These are phyloP conservation scores for Epichloe uncinata DNA, from an alignment of 2,329 filamentous ascomycete genomes.

Conservation along the genomic window DNA sequence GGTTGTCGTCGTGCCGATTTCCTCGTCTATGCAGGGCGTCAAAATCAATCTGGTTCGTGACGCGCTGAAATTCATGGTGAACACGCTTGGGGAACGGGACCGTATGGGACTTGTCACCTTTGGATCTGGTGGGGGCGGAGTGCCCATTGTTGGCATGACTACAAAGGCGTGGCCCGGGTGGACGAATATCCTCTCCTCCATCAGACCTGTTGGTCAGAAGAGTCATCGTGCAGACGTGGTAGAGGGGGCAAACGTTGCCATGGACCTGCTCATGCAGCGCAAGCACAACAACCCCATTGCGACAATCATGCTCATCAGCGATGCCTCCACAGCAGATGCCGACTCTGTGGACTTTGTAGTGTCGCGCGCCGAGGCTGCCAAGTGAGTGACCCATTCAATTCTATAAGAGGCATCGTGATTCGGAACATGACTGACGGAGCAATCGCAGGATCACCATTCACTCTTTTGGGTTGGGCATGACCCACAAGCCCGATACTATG, in stretches of 20 bases:
- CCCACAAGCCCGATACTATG: slow-evolving; percentile 97
- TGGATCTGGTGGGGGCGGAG: slow-evolving; percentile 82
- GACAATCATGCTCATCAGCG: slow-evolving; percentile 91
- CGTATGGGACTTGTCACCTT: slow-evolving; percentile 97
- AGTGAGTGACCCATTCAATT: slow-evolving; percentile 39
- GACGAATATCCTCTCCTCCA: slow-evolving; percentile 72
- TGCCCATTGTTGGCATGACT: slow-evolving; percentile 96
- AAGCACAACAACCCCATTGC: slow-evolving; percentile 93
- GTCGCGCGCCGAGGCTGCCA: slow-evolving; percentile 89
- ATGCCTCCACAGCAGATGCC: slow-evolving; percentile 84
- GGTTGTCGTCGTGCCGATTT: slow-evolving; percentile 92
- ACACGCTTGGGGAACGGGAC: slow-evolving; percentile 79
- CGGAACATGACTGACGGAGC: background rate
- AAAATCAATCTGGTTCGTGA: slow-evolving; percentile 93
- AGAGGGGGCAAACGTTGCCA: slow-evolving; percentile 92
- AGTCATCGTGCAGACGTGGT: slow-evolving; percentile 93
- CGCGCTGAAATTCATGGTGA: slow-evolving; percentile 81
- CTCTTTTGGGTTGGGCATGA: slow-evolving; percentile 90
- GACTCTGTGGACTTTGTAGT: slow-evolving; percentile 98
- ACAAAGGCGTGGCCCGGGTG: slow-evolving; percentile 89
- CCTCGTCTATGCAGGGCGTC: slow-evolving; percentile 97
- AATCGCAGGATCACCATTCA: slow-evolving; percentile 75
- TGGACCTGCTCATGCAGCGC: slow-evolving; percentile 96
- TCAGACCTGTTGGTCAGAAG: slow-evolving; percentile 91
- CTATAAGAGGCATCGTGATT: no score